phyloP scores from a whole-genome alignment of 768 basidiomycete genomes.

The Lactifluus subvellereus region DNA sequence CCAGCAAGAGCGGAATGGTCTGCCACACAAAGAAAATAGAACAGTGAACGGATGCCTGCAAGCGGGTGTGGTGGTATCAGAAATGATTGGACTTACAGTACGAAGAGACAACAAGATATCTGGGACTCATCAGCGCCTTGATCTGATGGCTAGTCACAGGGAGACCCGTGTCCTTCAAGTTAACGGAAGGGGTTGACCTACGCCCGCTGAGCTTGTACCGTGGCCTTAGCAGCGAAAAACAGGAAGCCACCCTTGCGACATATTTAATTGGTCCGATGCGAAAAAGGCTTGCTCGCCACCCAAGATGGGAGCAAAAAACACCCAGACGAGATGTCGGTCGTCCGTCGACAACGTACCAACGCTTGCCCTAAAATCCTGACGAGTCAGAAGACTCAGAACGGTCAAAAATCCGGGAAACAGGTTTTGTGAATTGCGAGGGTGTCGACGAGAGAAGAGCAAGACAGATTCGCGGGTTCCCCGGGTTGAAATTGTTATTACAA shows the following conservation, averaged over 20 bases:
- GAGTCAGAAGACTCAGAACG: not conserved
- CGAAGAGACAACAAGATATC: not conserved
- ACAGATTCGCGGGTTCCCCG: not conserved
- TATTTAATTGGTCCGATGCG: not conserved
- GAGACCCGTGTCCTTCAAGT: not conserved
- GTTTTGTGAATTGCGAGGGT: not conserved
- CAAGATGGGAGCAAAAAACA: not conserved
- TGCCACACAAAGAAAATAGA: not conserved
- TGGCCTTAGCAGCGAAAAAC: not conserved
- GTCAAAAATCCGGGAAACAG: not conserved
- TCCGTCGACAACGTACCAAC: not conserved
- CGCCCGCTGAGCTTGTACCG: not conserved
- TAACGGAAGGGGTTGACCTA: not conserved
- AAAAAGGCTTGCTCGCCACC: not conserved
- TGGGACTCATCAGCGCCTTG: not conserved
- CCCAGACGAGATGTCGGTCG: not conserved
- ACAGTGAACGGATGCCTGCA: not conserved
- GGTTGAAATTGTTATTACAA: not conserved
- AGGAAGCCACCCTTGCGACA: not conserved
- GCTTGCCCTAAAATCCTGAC: not conserved
- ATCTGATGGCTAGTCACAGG: not conserved
- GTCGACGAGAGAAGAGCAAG: slow-evolving; percentile 5
- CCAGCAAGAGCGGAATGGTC: not conserved
- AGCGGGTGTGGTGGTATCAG: not conserved
- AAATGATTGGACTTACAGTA: not conserved